Conservation (phyloP, 202 grass and related monocot genomes). For the Elaeis oleifera region DNA sequence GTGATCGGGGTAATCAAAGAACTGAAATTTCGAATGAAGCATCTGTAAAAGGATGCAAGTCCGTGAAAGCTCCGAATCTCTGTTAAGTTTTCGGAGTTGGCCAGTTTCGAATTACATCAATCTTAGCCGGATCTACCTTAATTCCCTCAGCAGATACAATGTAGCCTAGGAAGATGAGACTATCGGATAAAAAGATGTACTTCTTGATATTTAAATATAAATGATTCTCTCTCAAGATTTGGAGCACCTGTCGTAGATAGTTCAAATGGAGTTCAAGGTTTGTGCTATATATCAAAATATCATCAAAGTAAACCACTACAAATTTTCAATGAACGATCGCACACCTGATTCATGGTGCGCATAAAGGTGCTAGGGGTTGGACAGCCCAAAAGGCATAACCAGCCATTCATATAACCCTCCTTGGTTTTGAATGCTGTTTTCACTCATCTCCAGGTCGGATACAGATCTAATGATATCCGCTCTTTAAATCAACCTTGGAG, state of each 20-base stretch:
- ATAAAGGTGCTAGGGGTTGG: not conserved
- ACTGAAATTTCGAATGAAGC: slow-evolving; percentile 15
- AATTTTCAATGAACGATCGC: not conserved
- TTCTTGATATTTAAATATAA: not conserved
- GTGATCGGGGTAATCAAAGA: not conserved
- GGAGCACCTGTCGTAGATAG: not conserved
- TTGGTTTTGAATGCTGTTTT: no score
- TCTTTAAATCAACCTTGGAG: not conserved
- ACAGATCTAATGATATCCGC: no score
- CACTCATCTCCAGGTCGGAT: no score
- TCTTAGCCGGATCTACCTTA: not conserved
- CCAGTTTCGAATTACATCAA: not conserved
- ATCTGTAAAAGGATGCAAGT: slow-evolving; percentile 1
- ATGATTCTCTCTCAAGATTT: not conserved
- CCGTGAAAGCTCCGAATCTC: slow-evolving; percentile 4
- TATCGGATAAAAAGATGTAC: not conserved
- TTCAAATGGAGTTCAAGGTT: not conserved
- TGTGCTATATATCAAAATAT: not conserved
- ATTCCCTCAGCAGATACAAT: not conserved
- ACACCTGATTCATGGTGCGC: not conserved
- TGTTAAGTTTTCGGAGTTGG: not conserved
- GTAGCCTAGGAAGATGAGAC: not conserved
- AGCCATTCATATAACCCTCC: no score
- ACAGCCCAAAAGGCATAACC: not conserved
- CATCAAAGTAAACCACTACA: not conserved